Conservation (phyloP, 1,284 basidiomycete genomes). For the Ceratorhiza oryzae-sativae region DNA sequence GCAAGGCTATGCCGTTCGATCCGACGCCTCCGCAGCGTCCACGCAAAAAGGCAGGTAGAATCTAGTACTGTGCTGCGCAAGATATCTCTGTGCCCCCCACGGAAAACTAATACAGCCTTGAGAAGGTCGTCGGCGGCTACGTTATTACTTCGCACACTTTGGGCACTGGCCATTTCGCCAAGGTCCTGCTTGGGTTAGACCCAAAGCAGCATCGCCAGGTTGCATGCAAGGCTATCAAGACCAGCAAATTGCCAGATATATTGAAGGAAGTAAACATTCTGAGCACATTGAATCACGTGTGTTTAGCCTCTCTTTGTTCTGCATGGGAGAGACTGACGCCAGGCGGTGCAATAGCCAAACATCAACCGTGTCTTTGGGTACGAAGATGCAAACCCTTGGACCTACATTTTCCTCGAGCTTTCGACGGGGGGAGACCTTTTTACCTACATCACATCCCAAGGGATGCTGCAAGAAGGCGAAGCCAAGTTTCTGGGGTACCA, state of each 20-base stretch:
- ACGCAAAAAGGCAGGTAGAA: slow-evolving; percentile 11
- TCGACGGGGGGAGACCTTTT: slow-evolving; percentile 81
- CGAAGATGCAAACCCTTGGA: slow-evolving; percentile 23
- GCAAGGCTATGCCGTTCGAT: slow-evolving; percentile 37
- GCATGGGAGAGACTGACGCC: slow-evolving; percentile 47
- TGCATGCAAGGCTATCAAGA: slow-evolving; percentile 42
- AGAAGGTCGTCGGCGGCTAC: slow-evolving; percentile 29
- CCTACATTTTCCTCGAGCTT: slow-evolving; percentile 75
- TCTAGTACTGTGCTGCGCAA: background rate
- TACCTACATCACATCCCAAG: slow-evolving; percentile 69
- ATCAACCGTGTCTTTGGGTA: slow-evolving; percentile 43
- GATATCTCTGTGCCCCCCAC: background rate
- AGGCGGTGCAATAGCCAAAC: slow-evolving; percentile 44
- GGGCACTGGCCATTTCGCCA: slow-evolving; percentile 41
- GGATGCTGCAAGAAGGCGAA: slow-evolving; percentile 71
- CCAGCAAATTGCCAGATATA: slow-evolving; percentile 11
- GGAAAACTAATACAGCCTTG: slow-evolving; percentile 5
- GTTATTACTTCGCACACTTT: slow-evolving; percentile 39
- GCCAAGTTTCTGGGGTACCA: slow-evolving; percentile 86
- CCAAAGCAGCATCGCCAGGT: slow-evolving; percentile 35
- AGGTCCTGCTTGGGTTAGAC: slow-evolving; percentile 40
- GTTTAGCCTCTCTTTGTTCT: slow-evolving; percentile 32
- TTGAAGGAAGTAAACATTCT: slow-evolving; percentile 43
- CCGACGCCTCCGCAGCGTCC: slow-evolving; percentile 21
- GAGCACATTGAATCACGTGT: slow-evolving; percentile 38